Conservation (phyloP, 2,329 filamentous ascomycete genomes). For the Fusarium lyarnte region DNA sequence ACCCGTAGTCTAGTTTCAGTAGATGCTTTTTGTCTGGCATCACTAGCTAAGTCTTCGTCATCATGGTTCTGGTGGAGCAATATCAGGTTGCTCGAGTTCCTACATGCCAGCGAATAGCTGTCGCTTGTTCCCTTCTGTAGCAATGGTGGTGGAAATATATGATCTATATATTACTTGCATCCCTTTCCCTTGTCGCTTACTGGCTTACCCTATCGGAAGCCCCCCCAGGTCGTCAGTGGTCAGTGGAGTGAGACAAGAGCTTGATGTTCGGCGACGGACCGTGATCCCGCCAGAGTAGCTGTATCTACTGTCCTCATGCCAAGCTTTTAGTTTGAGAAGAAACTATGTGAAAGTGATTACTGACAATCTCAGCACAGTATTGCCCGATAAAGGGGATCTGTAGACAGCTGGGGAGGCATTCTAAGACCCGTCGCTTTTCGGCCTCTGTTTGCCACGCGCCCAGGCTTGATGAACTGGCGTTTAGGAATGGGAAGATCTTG, state of each 20-base stretch:
- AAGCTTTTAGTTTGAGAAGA: slow-evolving; percentile 9
- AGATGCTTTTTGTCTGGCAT: neutral
- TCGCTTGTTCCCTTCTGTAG: slow-evolving; percentile 5
- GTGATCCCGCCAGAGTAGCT: neutral
- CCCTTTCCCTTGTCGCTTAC: slow-evolving; percentile 17
- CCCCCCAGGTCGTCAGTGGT: neutral
- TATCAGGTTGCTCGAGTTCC: slow-evolving; percentile 14
- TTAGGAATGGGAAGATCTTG: slow-evolving; percentile 34
- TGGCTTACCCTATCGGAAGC: slow-evolving; percentile 27
- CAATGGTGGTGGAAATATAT: neutral
- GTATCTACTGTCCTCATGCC: neutral
- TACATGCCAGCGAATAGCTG: slow-evolving; percentile 24
- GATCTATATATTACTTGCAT: slow-evolving; percentile 5
- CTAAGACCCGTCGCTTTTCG: slow-evolving; percentile 20
- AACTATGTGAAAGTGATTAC: slow-evolving; percentile 7
- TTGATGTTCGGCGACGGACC: slow-evolving; percentile 3
- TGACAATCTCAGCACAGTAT: too few relatives aligned
- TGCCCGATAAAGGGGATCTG: neutral
- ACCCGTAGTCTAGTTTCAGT: neutral
- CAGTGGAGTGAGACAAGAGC: slow-evolving; percentile 25
- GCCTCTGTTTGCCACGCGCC: slow-evolving; percentile 30
- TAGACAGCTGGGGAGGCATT: neutral
- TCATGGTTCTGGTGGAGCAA: neutral
- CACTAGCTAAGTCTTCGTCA: neutral
- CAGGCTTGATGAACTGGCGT: slow-evolving; percentile 7